Percentiles rank a stretch among this genome's conserved stretches.
These are phyloP conservation scores for Zygosaccharomyces rouxii DNA, from an alignment of 805 yeast species.

Conservation along the genomic window DNA sequence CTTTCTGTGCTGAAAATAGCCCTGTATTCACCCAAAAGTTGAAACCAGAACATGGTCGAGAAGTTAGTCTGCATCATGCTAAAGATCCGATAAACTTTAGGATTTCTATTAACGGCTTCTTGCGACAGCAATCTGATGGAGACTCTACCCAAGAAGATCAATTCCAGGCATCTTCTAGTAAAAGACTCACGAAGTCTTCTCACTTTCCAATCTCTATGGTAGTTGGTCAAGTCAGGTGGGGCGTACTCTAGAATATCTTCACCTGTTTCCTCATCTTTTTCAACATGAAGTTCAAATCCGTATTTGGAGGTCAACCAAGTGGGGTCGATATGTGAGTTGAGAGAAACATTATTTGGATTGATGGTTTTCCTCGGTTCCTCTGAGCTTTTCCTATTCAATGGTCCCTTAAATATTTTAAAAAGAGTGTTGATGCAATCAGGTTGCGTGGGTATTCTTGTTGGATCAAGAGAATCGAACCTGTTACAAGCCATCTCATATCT, in stretches of 20 bases:
- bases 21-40: conserved; percentile 31
- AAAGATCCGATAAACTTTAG: conserved; percentile 28
- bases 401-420: conserved; percentile 62
- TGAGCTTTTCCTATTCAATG: conserved; percentile 43
- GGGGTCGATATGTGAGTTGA: conserved; percentile 57
- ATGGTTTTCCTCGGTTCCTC: conserved; percentile 52
- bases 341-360: conserved; percentile 43
- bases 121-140: conserved; percentile 20
- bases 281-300: conserved; percentile 38
- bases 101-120: conserved; percentile 9
- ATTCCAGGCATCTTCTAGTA: conserved; percentile 51
- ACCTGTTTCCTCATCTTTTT: conserved; percentile 26
- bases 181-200: conserved; percentile 44
- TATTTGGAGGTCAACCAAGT: conserved; percentile 46
- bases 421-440: conserved; percentile 57
- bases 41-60: conserved; percentile 30
- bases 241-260: conserved; percentile 32
- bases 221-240: conserved; percentile 46
- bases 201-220: conserved; percentile 32
- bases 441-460: conserved; percentile 44
- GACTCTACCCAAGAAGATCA: conserved; percentile 42
- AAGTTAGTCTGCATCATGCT: conserved; percentile 24
- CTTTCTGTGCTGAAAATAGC: conserved; percentile 24
- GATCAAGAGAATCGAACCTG: conserved; percentile 25
- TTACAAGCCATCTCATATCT: conserved; percentile 44